Percentiles rank a stretch among this genome's conserved stretches.
Conservation (phyloP, 176 grass and related monocot genomes). For the Melocanna baccifera region DNA sequence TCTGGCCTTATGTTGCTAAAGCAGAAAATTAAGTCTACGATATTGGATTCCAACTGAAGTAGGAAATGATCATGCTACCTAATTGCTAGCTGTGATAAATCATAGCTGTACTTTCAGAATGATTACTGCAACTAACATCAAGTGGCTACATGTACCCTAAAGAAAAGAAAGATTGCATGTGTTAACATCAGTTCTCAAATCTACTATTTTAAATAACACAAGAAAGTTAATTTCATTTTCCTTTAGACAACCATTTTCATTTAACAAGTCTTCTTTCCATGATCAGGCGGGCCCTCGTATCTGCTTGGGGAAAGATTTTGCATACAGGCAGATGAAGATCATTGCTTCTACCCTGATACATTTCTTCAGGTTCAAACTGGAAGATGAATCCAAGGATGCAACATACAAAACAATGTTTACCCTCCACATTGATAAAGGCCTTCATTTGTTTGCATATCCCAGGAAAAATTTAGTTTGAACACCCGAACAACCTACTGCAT, state of each 20-base stretch:
- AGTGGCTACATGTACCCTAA: not conserved
- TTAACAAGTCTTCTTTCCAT: conserved; percentile 6
- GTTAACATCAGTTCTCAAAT: not conserved
- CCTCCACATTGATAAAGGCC: conserved; percentile 57
- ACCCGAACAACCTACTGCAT: not conserved
- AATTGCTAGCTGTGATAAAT: not conserved
- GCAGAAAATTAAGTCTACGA: conserved; percentile 10
- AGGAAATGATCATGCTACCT: not conserved
- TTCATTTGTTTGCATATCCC: conserved; percentile 32
- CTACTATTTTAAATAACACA: not conserved
- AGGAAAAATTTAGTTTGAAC: conserved; percentile 17
- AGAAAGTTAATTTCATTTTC: not conserved
- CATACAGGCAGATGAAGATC: conserved; percentile 74
- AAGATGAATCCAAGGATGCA: conserved; percentile 42
- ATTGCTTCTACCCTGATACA: conserved; percentile 43
- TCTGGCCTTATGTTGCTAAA: not conserved
- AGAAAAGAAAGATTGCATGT: not conserved
- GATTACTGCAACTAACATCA: not conserved
- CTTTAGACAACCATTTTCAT: not conserved
- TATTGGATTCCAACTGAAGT: not conserved
- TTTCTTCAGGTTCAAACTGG: conserved; percentile 68
- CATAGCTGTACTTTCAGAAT: not conserved
- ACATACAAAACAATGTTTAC: conserved; percentile 55
- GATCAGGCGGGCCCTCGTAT: conserved; percentile 55
- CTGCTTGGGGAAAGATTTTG: conserved; percentile 83